These are phyloP conservation scores for Melocanna baccifera DNA, from an alignment of 176 grass and related monocot species.

Conservation along the genomic window DNA sequence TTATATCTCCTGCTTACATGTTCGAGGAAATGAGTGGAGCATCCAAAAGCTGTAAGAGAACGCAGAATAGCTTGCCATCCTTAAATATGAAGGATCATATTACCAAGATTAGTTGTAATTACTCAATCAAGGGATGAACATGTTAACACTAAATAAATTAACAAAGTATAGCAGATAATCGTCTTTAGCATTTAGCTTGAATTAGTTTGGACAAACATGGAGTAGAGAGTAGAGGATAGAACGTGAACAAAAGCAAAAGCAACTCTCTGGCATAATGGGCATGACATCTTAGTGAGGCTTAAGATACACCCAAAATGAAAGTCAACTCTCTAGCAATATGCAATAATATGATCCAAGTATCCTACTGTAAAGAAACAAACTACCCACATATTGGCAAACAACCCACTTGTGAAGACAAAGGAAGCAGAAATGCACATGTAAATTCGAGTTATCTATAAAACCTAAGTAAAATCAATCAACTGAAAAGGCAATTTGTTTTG, in stretches of 20 bases:
- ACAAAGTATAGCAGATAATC: slow-evolving; percentile 17
- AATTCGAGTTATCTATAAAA: slow-evolving; percentile 6
- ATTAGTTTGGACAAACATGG: neutral
- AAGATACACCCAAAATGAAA: neutral
- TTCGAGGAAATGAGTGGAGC: slow-evolving; percentile 46
- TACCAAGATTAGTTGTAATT: slow-evolving; percentile 1
- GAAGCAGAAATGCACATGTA: neutral
- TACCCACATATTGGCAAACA: neutral
- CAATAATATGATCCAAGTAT: slow-evolving; percentile 6
- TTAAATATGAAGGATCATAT: slow-evolving; percentile 41
- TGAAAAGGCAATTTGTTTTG: neutral
- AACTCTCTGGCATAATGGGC: neutral
- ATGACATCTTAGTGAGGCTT: slow-evolving; percentile 3
- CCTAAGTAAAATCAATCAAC: neutral
- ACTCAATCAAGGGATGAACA: neutral
- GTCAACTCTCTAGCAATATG: neutral
- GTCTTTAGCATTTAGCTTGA: neutral
- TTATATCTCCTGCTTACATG: slow-evolving; percentile 48
- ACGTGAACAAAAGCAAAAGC: neutral
- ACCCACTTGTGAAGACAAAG: slow-evolving; percentile 3
- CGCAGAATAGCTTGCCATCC: slow-evolving; percentile 82
- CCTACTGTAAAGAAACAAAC: neutral
- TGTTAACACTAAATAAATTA: neutral
- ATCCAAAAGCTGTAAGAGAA: slow-evolving; percentile 80
- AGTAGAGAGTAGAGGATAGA: neutral